Base-by-base conservation (phyloP, 192 early-diverging fungal species). In the Gamsiella multidivaricata region DNA sequence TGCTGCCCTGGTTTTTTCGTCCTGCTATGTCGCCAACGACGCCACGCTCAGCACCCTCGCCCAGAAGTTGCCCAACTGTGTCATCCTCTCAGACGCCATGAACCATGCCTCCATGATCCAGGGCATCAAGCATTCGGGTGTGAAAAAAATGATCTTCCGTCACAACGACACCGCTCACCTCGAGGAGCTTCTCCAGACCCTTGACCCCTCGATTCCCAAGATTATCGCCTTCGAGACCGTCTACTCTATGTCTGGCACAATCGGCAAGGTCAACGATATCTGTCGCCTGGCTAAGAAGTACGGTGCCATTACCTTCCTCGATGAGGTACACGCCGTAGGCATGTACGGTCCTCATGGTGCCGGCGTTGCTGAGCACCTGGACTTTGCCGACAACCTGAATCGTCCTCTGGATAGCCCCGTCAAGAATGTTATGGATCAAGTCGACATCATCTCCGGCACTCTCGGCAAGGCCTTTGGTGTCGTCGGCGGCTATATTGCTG, bases 71-170 rank as follows among this genome's bases (percentile, higher is more conserved):
- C 96, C 96, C 50, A 90, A 88, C 28, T 96, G 95, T 80, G 90
- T 96, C 17, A 96, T 98, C 80, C 95, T 98, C 65, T 97, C 95
- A 47, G 96, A 98, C 81, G 81, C 91, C 18, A 87, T 92, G 70
- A 98, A 98, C 85, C 96, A 98, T 67, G 96, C 96, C n/a, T 97
- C 95, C 12, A 98, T 98, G 96, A 98, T 98, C 80, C 95, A 97
- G 85, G 96, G 96, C 65, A 96, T 98, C 72, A 90, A 90, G 65
- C 88, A 98, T 87, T 97, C 96, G 20, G 82, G 91, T 26, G 94
- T 93, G 17, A 80, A 85, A 47, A 96, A 96, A 86, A 88, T 91
- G 61, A 89, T 98, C 25, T 98, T 98, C 86, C 86, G 91, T 49
- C 96, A 97, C 86, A 98, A 98, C 80, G 93, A 98, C 68, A 74